These are phyloP conservation scores for Xerocomellus intermedius DNA, from an alignment of 768 basidiomycete genomes.

Conservation along the genomic window DNA sequence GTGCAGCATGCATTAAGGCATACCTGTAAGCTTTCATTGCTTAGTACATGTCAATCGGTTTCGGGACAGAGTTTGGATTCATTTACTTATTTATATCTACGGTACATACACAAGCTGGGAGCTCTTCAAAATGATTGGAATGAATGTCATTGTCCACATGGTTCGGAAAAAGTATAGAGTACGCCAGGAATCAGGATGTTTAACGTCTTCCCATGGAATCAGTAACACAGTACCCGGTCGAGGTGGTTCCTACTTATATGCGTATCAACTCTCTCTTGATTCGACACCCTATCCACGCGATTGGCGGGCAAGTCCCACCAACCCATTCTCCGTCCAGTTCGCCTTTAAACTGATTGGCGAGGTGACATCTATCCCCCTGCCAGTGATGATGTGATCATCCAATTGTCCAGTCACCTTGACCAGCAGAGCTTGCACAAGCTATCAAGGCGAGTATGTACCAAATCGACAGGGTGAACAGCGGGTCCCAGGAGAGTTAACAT, in stretches of 20 bases:
- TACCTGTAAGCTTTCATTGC: not conserved
- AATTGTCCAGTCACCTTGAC: not conserved
- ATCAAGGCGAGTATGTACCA: not conserved
- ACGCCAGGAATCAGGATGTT: not conserved
- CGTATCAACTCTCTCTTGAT: not conserved
- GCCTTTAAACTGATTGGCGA: too few relatives aligned
- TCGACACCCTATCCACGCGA: not conserved
- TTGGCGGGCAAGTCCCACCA: not conserved
- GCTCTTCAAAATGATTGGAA: not conserved
- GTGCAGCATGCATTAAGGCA: not conserved
- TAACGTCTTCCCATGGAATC: not conserved
- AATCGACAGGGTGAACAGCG: not conserved
- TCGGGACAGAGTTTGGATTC: not conserved
- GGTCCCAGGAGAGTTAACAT: not conserved
- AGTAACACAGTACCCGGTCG: not conserved
- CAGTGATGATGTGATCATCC: too few relatives aligned
- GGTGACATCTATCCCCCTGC: too few relatives aligned
- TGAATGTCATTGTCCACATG: not conserved
- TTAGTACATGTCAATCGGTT: not conserved
- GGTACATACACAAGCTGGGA: not conserved
- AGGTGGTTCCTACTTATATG: not conserved
- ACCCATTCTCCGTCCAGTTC: not conserved
- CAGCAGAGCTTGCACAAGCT: too few relatives aligned
- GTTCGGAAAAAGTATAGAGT: not conserved
- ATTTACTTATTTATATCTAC: not conserved